Evolutionary conservation across 2,329 filamentous ascomycete genomes (phyloP).

Genomic region (Diplocarpon rosae): DNA sequence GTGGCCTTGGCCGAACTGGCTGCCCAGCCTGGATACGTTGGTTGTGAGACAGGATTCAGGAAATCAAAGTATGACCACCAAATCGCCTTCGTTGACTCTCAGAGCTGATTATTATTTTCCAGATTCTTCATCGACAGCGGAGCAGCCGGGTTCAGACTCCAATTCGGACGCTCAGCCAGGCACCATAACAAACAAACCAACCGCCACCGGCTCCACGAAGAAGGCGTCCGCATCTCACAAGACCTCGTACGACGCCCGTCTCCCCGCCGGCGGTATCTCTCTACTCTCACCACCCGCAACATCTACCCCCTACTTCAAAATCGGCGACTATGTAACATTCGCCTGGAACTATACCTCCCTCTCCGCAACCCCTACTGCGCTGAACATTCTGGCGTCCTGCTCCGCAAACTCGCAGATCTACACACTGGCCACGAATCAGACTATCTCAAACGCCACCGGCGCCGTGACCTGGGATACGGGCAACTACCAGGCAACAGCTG

Average conservation of each 20-base stretch:
- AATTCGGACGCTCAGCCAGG: conserved; percentile 4
- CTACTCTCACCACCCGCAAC: conserved; percentile 42
- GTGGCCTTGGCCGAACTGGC: conserved; percentile 46
- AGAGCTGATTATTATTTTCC: not conserved
- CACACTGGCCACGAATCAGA: conserved; percentile 54
- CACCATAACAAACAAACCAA: not conserved
- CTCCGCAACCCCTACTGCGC: conserved; percentile 43
- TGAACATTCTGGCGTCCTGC: conserved; percentile 50
- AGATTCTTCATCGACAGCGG: not conserved
- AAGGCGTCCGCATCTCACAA: conserved; percentile 7
- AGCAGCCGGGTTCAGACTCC: not conserved
- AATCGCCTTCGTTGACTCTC: not conserved
- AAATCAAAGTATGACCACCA: conserved; percentile 7
- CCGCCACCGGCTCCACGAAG: conserved; percentile 4
- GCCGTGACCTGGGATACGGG: conserved; percentile 49
- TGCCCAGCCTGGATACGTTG: conserved; percentile 41
- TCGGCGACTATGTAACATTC: conserved; percentile 47
- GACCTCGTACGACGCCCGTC: conserved; percentile 32
- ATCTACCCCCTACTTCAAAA: conserved; percentile 43
- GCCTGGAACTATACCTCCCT: conserved; percentile 57
- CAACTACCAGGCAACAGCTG: conserved; percentile 35
- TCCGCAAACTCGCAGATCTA: conserved; percentile 41
- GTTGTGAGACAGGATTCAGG: conserved; percentile 37
- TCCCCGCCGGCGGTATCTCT: conserved; percentile 39
- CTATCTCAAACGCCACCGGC: conserved; percentile 38